These are phyloP conservation scores for Mycena vulgaris DNA, from an alignment of 768 basidiomycete genomes.

Conservation along the genomic window DNA sequence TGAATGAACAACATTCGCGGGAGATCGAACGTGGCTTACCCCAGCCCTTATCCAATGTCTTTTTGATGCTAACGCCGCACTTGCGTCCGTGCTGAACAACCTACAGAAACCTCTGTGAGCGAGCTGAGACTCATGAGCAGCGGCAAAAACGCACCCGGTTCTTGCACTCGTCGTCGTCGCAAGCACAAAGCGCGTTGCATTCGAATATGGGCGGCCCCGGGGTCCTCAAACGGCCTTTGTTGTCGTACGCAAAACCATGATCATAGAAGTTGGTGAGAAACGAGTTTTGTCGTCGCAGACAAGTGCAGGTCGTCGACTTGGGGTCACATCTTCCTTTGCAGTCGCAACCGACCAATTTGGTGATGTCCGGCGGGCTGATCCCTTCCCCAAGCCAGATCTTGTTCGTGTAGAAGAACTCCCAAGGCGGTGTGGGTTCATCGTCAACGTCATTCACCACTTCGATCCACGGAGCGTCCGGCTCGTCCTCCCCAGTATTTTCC, in stretches of 20 bases:
- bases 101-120: constrained; percentile 52
- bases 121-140: neutral
- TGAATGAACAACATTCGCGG: constrained; percentile 9
- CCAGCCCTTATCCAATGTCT: constrained; percentile 89
- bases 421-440: constrained; percentile 77
- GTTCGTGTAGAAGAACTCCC: constrained; percentile 93
- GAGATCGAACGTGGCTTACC: constrained; percentile 59
- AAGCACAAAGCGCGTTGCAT: constrained; percentile 87
- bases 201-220: constrained; percentile 82
- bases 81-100: constrained; percentile 88
- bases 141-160: constrained; percentile 80
- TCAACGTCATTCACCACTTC: constrained; percentile 79
- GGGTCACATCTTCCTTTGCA: constrained; percentile 86
- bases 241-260: constrained; percentile 79
- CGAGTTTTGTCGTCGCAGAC: constrained; percentile 70
- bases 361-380: constrained; percentile 76
- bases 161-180: constrained; percentile 79
- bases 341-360: constrained; percentile 74
- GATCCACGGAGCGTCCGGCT: constrained; percentile 80
- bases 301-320: constrained; percentile 79
- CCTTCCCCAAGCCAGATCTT: constrained; percentile 80
- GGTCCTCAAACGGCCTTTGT: constrained; percentile 66
- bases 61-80: constrained; percentile 72
- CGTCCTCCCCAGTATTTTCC: constrained; percentile 76
- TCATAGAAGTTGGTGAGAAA: constrained; percentile 50